phyloP scores from a whole-genome alignment of 225 moss, liverwort and hornwort species.

The Marchantia paleacea region DNA sequence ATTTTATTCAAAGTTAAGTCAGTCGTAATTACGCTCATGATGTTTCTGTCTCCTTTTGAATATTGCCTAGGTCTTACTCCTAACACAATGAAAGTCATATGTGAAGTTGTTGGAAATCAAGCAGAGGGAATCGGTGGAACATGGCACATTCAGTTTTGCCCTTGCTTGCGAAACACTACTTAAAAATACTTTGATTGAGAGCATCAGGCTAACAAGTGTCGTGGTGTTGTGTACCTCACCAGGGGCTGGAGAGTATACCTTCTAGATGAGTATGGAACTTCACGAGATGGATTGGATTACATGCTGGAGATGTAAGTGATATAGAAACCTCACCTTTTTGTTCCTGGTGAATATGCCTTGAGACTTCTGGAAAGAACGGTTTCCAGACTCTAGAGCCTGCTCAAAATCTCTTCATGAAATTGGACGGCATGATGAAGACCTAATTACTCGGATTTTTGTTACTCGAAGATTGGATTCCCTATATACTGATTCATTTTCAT shows the following conservation, averaged over 20 bases:
- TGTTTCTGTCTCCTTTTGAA: too few species aligned
- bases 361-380: background rate
- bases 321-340: background rate
- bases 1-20: background rate
- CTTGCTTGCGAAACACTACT: background rate
- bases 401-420: background rate
- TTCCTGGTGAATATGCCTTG: too few species aligned
- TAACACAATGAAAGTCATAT: background rate
- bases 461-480: background rate
- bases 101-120: background rate
- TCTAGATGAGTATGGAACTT: slow-evolving; percentile 88
- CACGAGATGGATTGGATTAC: slow-evolving; percentile 79
- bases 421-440: background rate
- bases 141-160: too few species aligned
- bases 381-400: background rate
- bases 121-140: too few species aligned
- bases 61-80: background rate
- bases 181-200: background rate
- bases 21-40: too few species aligned
- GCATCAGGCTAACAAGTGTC: background rate
- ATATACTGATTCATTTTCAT: background rate
- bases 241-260: slow-evolving; percentile 96
- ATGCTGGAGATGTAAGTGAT: slow-evolving; percentile 73
- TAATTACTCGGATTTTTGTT: background rate
- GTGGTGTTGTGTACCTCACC: background rate